Percentiles rank a stretch among this genome's conserved stretches.
phyloP scores from a whole-genome alignment of 2,329 filamentous ascomycete genomes.

The Cordyceps cicadae region DNA sequence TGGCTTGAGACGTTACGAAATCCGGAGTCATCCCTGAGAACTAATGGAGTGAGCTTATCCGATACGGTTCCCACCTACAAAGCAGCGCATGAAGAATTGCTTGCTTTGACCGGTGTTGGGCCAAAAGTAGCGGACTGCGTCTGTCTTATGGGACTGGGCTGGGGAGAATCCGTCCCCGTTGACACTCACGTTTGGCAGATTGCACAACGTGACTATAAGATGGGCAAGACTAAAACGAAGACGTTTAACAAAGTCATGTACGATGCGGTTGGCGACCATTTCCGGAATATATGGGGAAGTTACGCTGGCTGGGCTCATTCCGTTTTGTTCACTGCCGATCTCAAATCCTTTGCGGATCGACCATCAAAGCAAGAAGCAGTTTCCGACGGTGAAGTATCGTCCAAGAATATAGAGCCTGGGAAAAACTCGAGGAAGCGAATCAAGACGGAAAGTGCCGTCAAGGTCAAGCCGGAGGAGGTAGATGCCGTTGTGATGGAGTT shows the following conservation, averaged over 20 bases:
- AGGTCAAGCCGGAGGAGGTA: not conserved
- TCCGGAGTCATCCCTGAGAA: slow-evolving; percentile 53
- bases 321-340: slow-evolving; percentile 88
- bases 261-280: slow-evolving; percentile 82
- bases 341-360: slow-evolving; percentile 73
- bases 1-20: slow-evolving; percentile 80
- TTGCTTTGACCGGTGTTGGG: slow-evolving; percentile 78
- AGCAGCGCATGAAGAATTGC: slow-evolving; percentile 69
- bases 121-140: slow-evolving; percentile 98
- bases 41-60: slow-evolving; percentile 31
- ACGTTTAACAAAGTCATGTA: slow-evolving; percentile 85
- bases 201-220: slow-evolving; percentile 89
- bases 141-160: slow-evolving; percentile 90
- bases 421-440: slow-evolving; percentile 18
- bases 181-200: slow-evolving; percentile 99
- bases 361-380: slow-evolving; percentile 13
- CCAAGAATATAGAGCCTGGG: not conserved
- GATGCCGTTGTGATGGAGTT: slow-evolving; percentile 13
- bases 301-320: slow-evolving; percentile 98
- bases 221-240: slow-evolving; percentile 75
- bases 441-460: slow-evolving; percentile 11
- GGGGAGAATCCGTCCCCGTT: slow-evolving; percentile 90
- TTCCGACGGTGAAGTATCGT: not conserved
- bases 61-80: slow-evolving; percentile 58
- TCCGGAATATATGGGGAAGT: slow-evolving; percentile 79